phyloP scores from a whole-genome alignment of 2,329 filamentous ascomycete species.

The Fusarium clavum region DNA sequence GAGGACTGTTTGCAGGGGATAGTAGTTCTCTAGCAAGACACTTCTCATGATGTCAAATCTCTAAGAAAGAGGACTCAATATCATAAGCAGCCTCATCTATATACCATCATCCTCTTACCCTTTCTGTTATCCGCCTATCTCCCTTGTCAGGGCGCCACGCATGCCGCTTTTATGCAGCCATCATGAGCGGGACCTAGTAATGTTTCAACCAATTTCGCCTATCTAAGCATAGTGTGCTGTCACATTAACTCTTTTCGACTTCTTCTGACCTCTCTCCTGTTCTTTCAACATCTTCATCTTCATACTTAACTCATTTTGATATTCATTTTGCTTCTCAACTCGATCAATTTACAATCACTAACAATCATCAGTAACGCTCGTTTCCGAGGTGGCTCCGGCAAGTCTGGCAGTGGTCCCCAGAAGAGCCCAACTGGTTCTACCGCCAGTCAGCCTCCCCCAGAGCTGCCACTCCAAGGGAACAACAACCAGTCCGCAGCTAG shows the following conservation, averaged over 20 bases:
- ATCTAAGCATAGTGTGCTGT: constrained; percentile 43
- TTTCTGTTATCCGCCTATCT: not conserved
- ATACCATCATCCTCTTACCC: constrained; percentile 18
- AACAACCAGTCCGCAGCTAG: constrained; percentile 61
- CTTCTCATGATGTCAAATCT: constrained; percentile 6
- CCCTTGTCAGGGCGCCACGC: constrained; percentile 29
- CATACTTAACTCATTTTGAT: not conserved
- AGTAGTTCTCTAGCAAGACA: not conserved
- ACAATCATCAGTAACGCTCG: constrained; percentile 63
- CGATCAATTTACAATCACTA: constrained; percentile 42
- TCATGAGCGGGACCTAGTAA: constrained; percentile 25
- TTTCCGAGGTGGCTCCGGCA: constrained; percentile 67
- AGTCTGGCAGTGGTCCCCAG: constrained; percentile 61
- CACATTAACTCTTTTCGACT: constrained; percentile 12
- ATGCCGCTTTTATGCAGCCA: constrained; percentile 30
- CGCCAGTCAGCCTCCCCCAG: constrained; percentile 62
- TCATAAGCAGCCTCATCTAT: constrained; percentile 13
- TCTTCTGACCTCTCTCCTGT: constrained; percentile 12
- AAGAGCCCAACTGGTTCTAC: constrained; percentile 65
- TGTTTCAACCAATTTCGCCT: constrained; percentile 37
- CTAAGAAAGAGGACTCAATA: not conserved
- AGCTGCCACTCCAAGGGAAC: constrained; percentile 58
- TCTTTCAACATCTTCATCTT: constrained; percentile 16
- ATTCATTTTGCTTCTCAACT: not conserved
- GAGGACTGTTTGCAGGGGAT: not conserved